A percentile compares a stretch with the other conserved stretches of the same genome.
These are phyloP conservation scores for Podaxis sp. DNA, from an alignment of 768 basidiomycete genomes.

Conservation along the genomic window DNA sequence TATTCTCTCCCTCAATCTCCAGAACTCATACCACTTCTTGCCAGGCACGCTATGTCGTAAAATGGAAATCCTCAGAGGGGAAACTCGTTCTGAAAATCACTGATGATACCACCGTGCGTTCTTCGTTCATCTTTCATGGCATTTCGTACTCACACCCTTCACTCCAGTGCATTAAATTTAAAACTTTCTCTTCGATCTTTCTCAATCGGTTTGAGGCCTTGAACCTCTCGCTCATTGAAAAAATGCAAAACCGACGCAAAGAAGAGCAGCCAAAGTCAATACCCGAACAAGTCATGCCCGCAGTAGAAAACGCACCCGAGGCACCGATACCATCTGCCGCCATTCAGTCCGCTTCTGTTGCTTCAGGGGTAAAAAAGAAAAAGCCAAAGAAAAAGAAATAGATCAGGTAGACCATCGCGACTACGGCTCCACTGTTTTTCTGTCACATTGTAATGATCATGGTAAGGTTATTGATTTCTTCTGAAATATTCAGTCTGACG, in stretches of 20 bases:
- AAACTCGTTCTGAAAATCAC: slow-evolving; percentile 93
- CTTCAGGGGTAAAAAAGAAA: slow-evolving; percentile 78
- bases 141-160: neutral
- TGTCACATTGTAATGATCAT: slow-evolving; percentile 6
- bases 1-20: neutral
- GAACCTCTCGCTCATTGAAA: slow-evolving; percentile 81
- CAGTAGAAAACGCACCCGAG: slow-evolving; percentile 26
- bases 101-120: slow-evolving; percentile 79
- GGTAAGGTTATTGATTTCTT: neutral
- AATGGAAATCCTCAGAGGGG: slow-evolving; percentile 85
- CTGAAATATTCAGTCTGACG: too few species aligned
- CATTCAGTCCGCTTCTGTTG: slow-evolving; percentile 20
- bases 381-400: slow-evolving; percentile 80
- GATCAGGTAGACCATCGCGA: neutral
- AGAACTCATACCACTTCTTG: slow-evolving; percentile 7
- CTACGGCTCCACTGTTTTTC: neutral
- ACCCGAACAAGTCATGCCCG: slow-evolving; percentile 20
- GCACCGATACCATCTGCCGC: slow-evolving; percentile 21
- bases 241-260: slow-evolving; percentile 71
- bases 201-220: slow-evolving; percentile 95
- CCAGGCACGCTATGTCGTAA: slow-evolving; percentile 87
- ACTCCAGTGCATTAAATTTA: slow-evolving; percentile 89
- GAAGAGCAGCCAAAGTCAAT: slow-evolving; percentile 28
- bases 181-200: slow-evolving; percentile 91
- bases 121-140: neutral